These are phyloP conservation scores for Serendipita vermifera DNA, from an alignment of 768 basidiomycete species.

Conservation along the genomic window DNA sequence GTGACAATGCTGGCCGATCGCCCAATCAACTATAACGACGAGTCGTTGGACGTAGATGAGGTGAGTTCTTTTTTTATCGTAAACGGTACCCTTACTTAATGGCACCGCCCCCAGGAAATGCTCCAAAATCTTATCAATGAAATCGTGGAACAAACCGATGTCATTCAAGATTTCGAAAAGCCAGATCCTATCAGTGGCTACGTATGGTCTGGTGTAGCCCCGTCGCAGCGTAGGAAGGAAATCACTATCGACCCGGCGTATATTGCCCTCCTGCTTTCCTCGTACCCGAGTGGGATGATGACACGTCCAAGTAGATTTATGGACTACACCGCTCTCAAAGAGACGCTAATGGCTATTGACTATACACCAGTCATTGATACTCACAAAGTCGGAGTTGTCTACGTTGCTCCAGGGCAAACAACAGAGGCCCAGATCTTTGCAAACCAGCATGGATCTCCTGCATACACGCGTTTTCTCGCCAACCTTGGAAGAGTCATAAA, in stretches of 20 bases:
- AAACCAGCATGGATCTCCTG: conserved; percentile 87
- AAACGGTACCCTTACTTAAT: too few species aligned
- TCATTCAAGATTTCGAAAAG: conserved; percentile 12
- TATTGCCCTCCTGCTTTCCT: conserved; percentile 74
- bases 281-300: conserved; percentile 40
- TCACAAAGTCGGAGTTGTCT: conserved; percentile 92
- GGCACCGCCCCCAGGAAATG: too few species aligned
- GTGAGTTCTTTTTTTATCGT: too few species aligned
- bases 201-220: conserved; percentile 76
- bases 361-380: conserved; percentile 90
- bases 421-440: conserved; percentile 73
- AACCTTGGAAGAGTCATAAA: conserved; percentile 81
- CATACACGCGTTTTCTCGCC: conserved; percentile 86
- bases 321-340: conserved; percentile 29
- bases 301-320: conserved; percentile 30
- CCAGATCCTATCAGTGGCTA: conserved; percentile 74
- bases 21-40: conserved; percentile 17
- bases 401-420: conserved; percentile 84
- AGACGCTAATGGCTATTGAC: conserved; percentile 57
- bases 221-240: conserved; percentile 79
- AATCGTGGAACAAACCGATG: conserved; percentile 4
- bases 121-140: neutral
- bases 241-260: conserved; percentile 76
- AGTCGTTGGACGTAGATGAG: conserved; percentile 8
- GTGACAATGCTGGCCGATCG: conserved; percentile 64